Conservation (phyloP, 176 grass and related monocot species). For the Pharus latifolius region DNA sequence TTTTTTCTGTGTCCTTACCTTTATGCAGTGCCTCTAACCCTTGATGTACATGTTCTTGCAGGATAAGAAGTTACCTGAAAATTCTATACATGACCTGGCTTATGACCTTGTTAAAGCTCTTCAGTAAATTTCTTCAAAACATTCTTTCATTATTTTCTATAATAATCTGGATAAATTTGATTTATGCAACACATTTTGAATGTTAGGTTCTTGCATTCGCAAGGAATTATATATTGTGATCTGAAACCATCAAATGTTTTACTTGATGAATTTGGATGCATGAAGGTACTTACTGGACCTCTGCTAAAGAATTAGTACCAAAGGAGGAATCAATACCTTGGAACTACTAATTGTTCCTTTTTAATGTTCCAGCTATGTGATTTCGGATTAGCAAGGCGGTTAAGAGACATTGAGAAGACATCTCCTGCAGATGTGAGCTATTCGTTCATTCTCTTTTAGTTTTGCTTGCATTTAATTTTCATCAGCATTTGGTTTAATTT, state of each 20-base stretch:
- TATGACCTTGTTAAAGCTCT: slow-evolving; percentile 81
- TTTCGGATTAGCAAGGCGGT: slow-evolving; percentile 89
- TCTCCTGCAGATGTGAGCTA: slow-evolving; percentile 42
- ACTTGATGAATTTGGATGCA: slow-evolving; percentile 87
- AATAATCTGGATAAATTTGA: slow-evolving; percentile 4
- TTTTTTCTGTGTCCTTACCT: slow-evolving; percentile 3
- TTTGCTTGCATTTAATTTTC: slow-evolving; percentile 9
- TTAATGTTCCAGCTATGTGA: slow-evolving; percentile 65
- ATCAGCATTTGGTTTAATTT: slow-evolving; percentile 10
- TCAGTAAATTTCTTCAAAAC: slow-evolving; percentile 47
- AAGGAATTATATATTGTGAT: slow-evolving; percentile 97
- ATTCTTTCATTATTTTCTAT: slow-evolving; percentile 16
- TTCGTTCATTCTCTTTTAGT: slow-evolving; percentile 6
- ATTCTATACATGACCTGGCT: slow-evolving; percentile 82
- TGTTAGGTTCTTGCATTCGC: slow-evolving; percentile 90
- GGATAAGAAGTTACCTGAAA: slow-evolving; percentile 84
- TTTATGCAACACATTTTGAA: slow-evolving; percentile 10
- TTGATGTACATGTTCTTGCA: slow-evolving; percentile 26
- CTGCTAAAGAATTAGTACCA: not conserved
- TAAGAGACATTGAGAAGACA: slow-evolving; percentile 73
- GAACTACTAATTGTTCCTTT: not conserved
- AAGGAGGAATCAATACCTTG: slow-evolving; percentile 3
- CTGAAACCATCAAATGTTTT: slow-evolving; percentile 97
- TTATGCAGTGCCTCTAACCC: not conserved
- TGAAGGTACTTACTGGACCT: slow-evolving; percentile 62